phyloP scores from a whole-genome alignment of 495 filamentous ascomycete species.

The Xylona heveae region DNA sequence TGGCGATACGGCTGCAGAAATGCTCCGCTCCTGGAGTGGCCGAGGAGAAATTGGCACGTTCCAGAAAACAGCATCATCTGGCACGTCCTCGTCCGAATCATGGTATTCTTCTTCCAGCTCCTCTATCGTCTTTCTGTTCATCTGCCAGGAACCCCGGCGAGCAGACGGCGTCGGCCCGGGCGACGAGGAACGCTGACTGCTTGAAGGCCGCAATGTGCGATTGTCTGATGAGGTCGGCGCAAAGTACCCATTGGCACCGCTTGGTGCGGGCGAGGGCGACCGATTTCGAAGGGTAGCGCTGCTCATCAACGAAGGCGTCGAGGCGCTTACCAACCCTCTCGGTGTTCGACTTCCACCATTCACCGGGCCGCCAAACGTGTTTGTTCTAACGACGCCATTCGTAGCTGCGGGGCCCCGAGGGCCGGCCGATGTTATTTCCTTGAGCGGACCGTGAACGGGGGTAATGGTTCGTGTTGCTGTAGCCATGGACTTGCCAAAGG shows the following conservation, averaged over 20 bases:
- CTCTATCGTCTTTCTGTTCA: conserved; percentile 50
- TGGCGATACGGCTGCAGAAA: conserved; percentile 27
- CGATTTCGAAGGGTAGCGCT: neutral
- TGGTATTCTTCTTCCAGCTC: conserved; percentile 76
- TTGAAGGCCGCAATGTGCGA: neutral
- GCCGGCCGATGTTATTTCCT: conserved; percentile 11
- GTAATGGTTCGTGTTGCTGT: conserved; percentile 3
- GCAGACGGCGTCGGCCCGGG: conserved; percentile 15
- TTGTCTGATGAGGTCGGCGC: no score
- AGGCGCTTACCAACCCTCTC: neutral
- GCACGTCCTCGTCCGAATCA: conserved; percentile 80
- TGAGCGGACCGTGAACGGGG: neutral
- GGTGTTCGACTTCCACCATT: neutral
- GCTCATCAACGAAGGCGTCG: neutral
- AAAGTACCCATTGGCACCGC: no score
- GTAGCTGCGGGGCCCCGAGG: neutral
- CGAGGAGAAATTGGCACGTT: conserved; percentile 92
- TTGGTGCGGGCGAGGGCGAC: neutral
- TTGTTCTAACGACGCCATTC: neutral
- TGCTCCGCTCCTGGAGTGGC: conserved; percentile 38
- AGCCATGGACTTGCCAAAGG: conserved; percentile 4
- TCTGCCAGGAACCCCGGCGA: conserved; percentile 45
- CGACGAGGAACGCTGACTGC: conserved; percentile 15
- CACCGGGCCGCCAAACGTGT: conserved; percentile 1
- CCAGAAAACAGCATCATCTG: conserved; percentile 75